A percentile compares a stretch with the other conserved stretches of the same genome.
Evolutionary conservation across 2,329 filamentous ascomycete species (phyloP).

Genomic region (Sporothrix euskadiensis): DNA sequence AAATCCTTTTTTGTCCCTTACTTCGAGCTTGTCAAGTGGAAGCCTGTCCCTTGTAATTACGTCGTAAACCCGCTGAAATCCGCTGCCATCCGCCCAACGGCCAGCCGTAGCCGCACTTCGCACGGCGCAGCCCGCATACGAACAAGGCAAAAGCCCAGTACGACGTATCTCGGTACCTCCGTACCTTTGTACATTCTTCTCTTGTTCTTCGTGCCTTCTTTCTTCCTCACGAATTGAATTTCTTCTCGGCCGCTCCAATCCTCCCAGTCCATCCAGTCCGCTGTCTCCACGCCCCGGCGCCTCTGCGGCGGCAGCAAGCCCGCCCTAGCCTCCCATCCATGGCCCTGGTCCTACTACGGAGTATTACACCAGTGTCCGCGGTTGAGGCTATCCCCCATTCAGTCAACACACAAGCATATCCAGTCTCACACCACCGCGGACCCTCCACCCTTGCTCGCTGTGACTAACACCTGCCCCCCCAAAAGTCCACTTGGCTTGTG

Average conservation of each 20-base stretch:
- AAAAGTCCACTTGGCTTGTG: not conserved
- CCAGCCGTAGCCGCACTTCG: not conserved
- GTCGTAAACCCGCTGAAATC: not conserved
- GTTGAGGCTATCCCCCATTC: slow-evolving; percentile 1
- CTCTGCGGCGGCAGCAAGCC: slow-evolving; percentile 19
- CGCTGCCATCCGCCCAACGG: slow-evolving; percentile 4
- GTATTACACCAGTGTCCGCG: not conserved
- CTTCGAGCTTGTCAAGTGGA: not conserved
- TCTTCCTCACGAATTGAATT: not conserved
- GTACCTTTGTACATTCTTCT: not conserved
- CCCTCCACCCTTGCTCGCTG: not conserved
- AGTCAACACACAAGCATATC: not conserved
- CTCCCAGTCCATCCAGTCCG: not conserved
- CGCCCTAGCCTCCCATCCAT: slow-evolving; percentile 2
- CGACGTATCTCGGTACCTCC: not conserved
- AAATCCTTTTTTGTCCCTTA: not conserved
- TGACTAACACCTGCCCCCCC: slow-evolving; percentile 18
- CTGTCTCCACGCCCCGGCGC: slow-evolving; percentile 6
- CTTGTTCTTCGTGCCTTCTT: not conserved
- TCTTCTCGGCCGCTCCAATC: not conserved
- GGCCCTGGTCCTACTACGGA: not conserved
- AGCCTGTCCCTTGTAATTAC: not conserved
- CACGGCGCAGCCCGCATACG: not conserved
- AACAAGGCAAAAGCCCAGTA: not conserved
- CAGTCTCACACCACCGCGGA: not conserved